Evolutionary conservation across 2,329 filamentous ascomycete species (phyloP).

Genomic region (Diplocarpon rosae): DNA sequence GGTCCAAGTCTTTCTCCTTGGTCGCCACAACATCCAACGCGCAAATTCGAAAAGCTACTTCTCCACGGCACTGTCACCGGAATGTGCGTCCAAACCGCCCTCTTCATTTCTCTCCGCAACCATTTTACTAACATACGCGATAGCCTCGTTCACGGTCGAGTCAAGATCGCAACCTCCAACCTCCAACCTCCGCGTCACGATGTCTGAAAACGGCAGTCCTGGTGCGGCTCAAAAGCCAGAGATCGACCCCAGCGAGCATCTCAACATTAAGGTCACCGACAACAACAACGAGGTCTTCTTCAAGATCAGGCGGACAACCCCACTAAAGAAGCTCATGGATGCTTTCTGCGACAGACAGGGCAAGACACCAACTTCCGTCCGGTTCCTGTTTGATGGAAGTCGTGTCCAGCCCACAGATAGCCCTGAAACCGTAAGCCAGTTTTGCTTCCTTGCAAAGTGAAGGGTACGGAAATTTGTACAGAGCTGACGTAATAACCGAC

Average conservation of each 20-base stretch:
- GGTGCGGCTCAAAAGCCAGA: constrained; percentile 28
- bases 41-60: not conserved
- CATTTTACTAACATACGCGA: constrained; percentile 3
- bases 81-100: not conserved
- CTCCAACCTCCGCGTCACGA: constrained; percentile 10
- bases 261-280: constrained; percentile 99
- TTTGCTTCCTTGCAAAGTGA: not conserved
- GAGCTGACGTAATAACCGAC: constrained; percentile 7
- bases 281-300: constrained; percentile 99
- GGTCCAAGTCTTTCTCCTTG: not conserved
- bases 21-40: not conserved
- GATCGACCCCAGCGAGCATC: constrained; percentile 53
- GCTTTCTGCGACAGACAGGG: constrained; percentile 96
- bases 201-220: constrained; percentile 37
- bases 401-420: constrained; percentile 83
- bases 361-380: constrained; percentile 72
- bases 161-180: not conserved
- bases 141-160: constrained; percentile 13
- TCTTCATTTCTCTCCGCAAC: not conserved
- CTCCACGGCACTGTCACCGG: not conserved
- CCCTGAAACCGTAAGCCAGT: constrained; percentile 69
- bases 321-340: constrained; percentile 95
- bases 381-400: constrained; percentile 93
- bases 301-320: constrained; percentile 97
- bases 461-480: not conserved